phyloP scores from a whole-genome alignment of 306 rosid genomes.

The Cicer judaicum region DNA sequence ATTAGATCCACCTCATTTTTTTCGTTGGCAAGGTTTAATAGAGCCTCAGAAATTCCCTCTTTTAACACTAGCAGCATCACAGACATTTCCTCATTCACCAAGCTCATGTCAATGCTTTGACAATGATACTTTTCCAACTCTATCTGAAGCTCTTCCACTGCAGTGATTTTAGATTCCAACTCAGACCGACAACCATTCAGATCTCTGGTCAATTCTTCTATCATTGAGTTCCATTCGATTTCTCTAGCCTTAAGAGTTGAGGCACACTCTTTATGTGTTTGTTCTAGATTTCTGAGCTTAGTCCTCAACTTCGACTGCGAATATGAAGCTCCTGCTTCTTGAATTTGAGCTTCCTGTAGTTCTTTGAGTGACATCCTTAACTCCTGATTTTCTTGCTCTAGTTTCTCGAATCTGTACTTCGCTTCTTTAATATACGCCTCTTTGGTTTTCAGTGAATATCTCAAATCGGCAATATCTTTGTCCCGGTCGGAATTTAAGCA shows the following conservation, averaged over 20 bases:
- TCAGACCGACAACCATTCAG: constrained; percentile 52
- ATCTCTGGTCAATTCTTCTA: constrained; percentile 49
- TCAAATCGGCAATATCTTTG: constrained; percentile 65
- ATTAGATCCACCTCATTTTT: constrained; percentile 49
- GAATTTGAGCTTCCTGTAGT: constrained; percentile 81
- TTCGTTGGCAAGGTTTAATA: constrained; percentile 52
- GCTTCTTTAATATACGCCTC: constrained; percentile 65
- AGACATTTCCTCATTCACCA: constrained; percentile 76
- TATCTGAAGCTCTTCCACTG: constrained; percentile 52
- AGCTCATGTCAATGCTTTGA: constrained; percentile 57
- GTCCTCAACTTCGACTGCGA: constrained; percentile 69
- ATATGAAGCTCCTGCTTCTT: constrained; percentile 65
- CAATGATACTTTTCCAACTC: constrained; percentile 61
- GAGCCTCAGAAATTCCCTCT: constrained; percentile 66
- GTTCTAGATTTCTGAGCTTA: constrained; percentile 65
- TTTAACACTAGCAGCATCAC: constrained; percentile 67
- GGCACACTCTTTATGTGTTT: constrained; percentile 59
- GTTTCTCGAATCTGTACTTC: constrained; percentile 58
- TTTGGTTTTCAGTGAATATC: constrained; percentile 60
- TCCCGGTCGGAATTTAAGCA: constrained; percentile 56
- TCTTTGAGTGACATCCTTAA: constrained; percentile 60
- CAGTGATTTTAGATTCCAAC: constrained; percentile 55
- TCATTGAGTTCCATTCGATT: constrained; percentile 59
- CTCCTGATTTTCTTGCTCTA: constrained; percentile 76
- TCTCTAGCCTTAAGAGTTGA: constrained; percentile 64